phyloP scores from a whole-genome alignment of 78 protist species.

The Polysphondylium violaceum region DNA sequence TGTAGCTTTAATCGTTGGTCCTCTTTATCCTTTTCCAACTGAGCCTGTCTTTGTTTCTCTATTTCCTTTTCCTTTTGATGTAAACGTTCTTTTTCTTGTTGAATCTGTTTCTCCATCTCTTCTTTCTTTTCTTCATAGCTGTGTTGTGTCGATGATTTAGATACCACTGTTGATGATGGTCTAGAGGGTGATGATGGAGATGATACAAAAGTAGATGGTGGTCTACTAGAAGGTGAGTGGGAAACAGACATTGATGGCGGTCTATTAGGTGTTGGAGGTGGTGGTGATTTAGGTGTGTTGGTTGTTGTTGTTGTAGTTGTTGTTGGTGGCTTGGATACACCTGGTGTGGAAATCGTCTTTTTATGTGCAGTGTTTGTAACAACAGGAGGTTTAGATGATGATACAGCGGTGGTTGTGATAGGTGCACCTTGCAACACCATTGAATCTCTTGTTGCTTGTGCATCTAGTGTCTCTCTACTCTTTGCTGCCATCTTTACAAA shows the following conservation, averaged over 20 bases:
- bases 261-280: conserved; percentile 3
- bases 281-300: too few relatives aligned
- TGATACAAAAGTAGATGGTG: neutral
- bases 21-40: conserved; percentile 3
- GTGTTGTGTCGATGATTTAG: neutral
- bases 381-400: conserved; percentile 4
- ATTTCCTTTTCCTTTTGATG: conserved; percentile 39
- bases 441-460: conserved; percentile 22
- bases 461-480: conserved; percentile 50
- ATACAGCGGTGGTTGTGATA: neutral
- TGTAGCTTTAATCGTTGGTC: neutral
- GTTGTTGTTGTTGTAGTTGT: neutral
- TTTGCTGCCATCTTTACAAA: conserved; percentile 71
- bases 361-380: neutral
- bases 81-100: conserved; percentile 39
- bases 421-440: conserved; percentile 10
- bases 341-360: neutral
- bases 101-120: conserved; percentile 20
- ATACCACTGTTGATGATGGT: neutral
- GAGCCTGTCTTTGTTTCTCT: conserved; percentile 15
- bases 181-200: conserved; percentile 14
- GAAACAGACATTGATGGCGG: conserved; percentile 1
- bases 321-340: neutral
- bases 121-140: conserved; percentile 26
- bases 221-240: neutral